A percentile compares a stretch with the other conserved stretches of the same genome.
These are phyloP conservation scores for Odontarrhena argentea DNA, from an alignment of 345 rosid genomes.

Conservation along the genomic window DNA sequence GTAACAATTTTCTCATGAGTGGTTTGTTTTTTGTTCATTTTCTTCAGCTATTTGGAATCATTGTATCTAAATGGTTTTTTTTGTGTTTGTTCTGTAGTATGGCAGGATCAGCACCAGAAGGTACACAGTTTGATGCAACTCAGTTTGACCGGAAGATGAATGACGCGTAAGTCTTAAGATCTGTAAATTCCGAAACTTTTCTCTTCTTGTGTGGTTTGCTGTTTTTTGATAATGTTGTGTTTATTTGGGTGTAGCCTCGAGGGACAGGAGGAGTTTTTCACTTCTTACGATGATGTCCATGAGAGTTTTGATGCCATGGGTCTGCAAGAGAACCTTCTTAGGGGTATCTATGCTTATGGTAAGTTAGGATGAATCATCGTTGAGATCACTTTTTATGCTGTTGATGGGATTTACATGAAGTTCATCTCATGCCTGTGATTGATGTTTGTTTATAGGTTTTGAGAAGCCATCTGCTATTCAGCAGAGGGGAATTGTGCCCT, in stretches of 20 bases:
- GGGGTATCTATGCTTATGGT: conserved; percentile 59
- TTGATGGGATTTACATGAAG: not conserved
- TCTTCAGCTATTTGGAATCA: not conserved
- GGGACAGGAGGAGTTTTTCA: conserved; percentile 48
- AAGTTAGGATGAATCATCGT: not conserved
- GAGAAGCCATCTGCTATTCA: conserved; percentile 89
- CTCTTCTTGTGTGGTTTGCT: not conserved
- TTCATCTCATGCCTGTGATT: conserved; percentile 13
- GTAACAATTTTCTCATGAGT: no score
- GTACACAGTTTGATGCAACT: conserved; percentile 48
- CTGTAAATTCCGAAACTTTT: not conserved
- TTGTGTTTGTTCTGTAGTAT: conserved; percentile 40
- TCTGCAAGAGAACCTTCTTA: conserved; percentile 49
- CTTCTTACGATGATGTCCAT: conserved; percentile 48
- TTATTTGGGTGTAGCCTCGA: conserved; percentile 38
- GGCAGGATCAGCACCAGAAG: conserved; percentile 50
- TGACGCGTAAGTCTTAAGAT: conserved; percentile 43
- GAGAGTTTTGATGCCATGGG: conserved; percentile 60
- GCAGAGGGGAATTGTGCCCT: conserved; percentile 83
- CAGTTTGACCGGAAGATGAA: conserved; percentile 47
- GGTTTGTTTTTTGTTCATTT: not conserved
- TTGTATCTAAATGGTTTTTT: not conserved
- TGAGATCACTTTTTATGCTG: not conserved
- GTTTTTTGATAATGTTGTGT: not conserved
- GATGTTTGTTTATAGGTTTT: conserved; percentile 43